These are phyloP conservation scores for Curvularia eragrostidis DNA, from an alignment of 2,329 filamentous ascomycete species.

Conservation along the genomic window DNA sequence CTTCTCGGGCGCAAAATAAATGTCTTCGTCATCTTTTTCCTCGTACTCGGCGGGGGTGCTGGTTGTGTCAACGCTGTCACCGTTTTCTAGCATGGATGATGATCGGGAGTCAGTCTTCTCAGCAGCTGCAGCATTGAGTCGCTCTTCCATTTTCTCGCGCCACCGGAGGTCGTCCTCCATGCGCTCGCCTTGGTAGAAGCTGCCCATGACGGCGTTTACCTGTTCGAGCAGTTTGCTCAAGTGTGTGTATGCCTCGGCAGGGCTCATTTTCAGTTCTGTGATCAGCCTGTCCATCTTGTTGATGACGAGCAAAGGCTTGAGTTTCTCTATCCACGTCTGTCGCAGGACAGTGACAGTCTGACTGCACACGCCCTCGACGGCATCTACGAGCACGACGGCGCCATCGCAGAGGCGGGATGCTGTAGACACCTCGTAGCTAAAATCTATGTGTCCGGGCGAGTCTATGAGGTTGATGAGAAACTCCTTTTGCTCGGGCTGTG, in stretches of 20 bases:
- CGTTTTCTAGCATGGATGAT: constrained; percentile 58
- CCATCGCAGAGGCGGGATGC: constrained; percentile 94
- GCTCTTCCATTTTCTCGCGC: constrained; percentile 90
- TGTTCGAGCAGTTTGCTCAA: constrained; percentile 89
- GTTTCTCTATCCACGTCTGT: constrained; percentile 93
- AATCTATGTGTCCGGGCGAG: constrained; percentile 97
- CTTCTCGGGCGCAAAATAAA: constrained; percentile 97
- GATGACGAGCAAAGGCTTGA: constrained; percentile 92
- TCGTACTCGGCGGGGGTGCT: constrained; percentile 70
- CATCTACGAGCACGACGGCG: constrained; percentile 91
- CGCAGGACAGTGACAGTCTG: constrained; percentile 96
- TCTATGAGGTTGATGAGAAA: constrained; percentile 98
- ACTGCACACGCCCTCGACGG: constrained; percentile 96
- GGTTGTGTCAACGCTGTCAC: constrained; percentile 59
- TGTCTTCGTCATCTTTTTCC: constrained; percentile 92
- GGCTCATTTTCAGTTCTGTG: constrained; percentile 93
- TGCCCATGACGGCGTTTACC: constrained; percentile 95
- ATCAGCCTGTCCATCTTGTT: constrained; percentile 98
- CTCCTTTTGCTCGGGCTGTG: constrained; percentile 76
- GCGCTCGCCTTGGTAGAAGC: constrained; percentile 95
- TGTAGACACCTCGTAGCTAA: constrained; percentile 96
- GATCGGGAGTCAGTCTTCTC: constrained; percentile 65
- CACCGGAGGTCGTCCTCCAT: constrained; percentile 99
- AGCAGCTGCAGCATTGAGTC: constrained; percentile 73
- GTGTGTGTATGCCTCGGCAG: constrained; percentile 86